Conservation (phyloP, 352 stramenopile genomes). For the Pythium coloratum region DNA sequence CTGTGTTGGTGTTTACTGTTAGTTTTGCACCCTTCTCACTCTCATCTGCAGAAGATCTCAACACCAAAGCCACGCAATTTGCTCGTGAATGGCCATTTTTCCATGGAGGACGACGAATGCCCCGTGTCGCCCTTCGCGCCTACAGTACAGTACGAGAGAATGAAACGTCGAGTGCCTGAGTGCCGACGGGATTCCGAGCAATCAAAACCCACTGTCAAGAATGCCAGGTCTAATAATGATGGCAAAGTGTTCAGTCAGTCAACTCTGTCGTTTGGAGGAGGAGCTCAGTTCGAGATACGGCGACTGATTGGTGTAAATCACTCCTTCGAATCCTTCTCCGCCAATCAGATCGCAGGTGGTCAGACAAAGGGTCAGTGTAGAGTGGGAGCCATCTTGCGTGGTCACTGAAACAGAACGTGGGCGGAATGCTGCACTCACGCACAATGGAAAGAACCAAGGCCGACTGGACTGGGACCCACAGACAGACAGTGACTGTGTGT, state of each 20-base stretch:
- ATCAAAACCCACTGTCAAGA: neutral
- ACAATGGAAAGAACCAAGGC: neutral
- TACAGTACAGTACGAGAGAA: neutral
- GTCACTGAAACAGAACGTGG: constrained; percentile 11
- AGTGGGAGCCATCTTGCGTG: constrained; percentile 9
- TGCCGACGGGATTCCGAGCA: neutral
- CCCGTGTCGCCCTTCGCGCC: neutral
- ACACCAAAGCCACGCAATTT: neutral
- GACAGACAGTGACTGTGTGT: too few species aligned
- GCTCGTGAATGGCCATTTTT: neutral
- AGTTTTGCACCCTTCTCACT: neutral
- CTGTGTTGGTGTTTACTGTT: neutral
- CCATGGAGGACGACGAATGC: neutral
- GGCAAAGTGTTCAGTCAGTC: neutral
- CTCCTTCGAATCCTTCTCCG: neutral
- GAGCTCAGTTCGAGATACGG: neutral
- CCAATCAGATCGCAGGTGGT: constrained; percentile 28
- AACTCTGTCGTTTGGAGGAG: neutral
- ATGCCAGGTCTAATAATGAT: neutral
- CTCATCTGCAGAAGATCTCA: neutral
- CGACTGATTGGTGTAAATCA: constrained; percentile 3
- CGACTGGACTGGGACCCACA: too few species aligned
- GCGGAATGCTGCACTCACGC: constrained; percentile 6
- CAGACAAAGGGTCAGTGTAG: constrained; percentile 21
- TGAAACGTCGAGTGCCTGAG: neutral